phyloP scores from a whole-genome alignment of 1,284 basidiomycete species.

The Phylloboletellus chloephorus region DNA sequence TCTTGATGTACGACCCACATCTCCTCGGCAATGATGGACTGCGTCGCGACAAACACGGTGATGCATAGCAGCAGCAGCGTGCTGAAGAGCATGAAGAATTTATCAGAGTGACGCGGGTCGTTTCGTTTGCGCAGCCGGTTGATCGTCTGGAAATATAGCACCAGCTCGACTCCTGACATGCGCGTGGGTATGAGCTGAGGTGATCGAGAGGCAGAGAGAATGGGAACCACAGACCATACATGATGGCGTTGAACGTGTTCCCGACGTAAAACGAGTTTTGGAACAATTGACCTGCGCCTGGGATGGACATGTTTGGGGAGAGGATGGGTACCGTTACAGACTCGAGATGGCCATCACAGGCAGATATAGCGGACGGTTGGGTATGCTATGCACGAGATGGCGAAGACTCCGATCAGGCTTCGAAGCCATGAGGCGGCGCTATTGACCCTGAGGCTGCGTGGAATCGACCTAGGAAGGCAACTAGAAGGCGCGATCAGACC shows the following conservation, averaged over 20 bases:
- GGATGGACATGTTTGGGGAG: conserved; percentile 6
- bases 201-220: neutral
- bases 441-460: no score
- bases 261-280: conserved; percentile 17
- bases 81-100: conserved; percentile 12
- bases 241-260: conserved; percentile 12
- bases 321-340: no score
- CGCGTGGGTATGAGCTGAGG: neutral
- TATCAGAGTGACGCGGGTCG: neutral
- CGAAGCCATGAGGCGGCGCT: no score
- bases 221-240: conserved; percentile 10
- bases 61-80: conserved; percentile 3
- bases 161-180: conserved; percentile 10
- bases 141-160: conserved; percentile 12
- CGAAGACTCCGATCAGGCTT: no score
- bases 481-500: no score
- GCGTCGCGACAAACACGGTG: conserved; percentile 8
- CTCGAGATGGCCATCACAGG: no score
- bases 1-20: conserved; percentile 15
- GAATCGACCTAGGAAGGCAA: no score
- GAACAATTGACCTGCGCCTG: conserved; percentile 3
- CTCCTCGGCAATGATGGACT: conserved; percentile 10
- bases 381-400: no score
- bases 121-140: neutral
- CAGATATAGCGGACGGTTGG: no score